Evolutionary conservation across 129 eudicot genomes (phyloP), one percentile per base, ranked within the genome.

Genomic region (Artemisia annua): DNA sequence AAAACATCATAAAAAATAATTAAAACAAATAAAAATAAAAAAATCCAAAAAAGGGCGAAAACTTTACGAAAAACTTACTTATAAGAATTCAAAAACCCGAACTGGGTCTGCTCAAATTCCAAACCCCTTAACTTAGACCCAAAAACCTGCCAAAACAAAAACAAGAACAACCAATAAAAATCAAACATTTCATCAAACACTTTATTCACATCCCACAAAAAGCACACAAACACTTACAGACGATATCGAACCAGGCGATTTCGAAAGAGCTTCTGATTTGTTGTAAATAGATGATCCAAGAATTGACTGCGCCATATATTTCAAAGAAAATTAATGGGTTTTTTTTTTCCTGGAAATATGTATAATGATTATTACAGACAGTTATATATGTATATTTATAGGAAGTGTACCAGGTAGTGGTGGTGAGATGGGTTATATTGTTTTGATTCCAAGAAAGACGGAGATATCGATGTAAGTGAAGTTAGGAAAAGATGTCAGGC

Each of bases 361-460:
- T 20, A 20, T 20, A 20, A 20, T 20, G 22, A 20, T 20, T 20
- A 35, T 0, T 35, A 26, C 30, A 35, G 44, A 39, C 44, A 39
- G 44, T 39, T 39, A 35, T 4, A 35, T 0, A 35, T 4, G 5
- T 0, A 4, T 7, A 58, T 43, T 53, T 35, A 48, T 43, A 26
- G 77, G 63, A 49, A 20, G 26, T 43, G 12, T 13, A 43, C 50
- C 28, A 55, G 16, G 15, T 28, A 65, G 73, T 70, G 14, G 48
- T 61, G 35, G 3, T 63, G 75, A 85, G 75, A 85, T 85, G 63
- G 73, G 74, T 92, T 84, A n/a, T 86, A 76, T 68, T 80, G 86
- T 78, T 61, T 82, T 76, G n/a, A 70, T 87, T 86, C 97, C 95
- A 87, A 91, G 71, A 84, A 88, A 80, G 89, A 62, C 92, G 97